Evolutionary conservation across 2,329 filamentous ascomycete species (phyloP).

Genomic region (Moelleriella libera): DNA sequence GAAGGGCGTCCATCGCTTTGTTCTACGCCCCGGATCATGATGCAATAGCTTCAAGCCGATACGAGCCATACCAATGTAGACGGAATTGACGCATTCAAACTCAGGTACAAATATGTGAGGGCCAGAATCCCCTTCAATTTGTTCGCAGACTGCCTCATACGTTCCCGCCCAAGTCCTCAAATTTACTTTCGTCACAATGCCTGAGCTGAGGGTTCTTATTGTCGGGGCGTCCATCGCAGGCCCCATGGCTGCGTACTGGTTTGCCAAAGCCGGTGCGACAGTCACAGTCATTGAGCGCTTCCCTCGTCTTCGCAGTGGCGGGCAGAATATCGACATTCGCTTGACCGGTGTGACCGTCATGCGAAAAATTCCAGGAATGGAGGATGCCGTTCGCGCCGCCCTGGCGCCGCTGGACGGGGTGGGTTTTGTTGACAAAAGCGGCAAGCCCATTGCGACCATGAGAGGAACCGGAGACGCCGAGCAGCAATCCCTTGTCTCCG

Average conservation of each 20-base stretch:
- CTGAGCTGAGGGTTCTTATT: constrained; percentile 12
- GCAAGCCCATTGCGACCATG: constrained; percentile 20
- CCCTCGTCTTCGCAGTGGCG: constrained; percentile 16
- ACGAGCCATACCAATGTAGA: background rate
- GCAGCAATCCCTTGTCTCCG: constrained; percentile 29
- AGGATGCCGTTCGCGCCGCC: constrained; percentile 16
- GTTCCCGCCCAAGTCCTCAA: background rate
- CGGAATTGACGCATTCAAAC: background rate
- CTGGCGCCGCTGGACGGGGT: constrained; percentile 24
- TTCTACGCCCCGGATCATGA: background rate
- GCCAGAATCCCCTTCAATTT: background rate
- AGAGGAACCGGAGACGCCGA: constrained; percentile 19
- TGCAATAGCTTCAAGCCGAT: background rate
- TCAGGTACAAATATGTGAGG: background rate
- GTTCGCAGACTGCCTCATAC: background rate
- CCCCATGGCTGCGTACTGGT: constrained; percentile 15
- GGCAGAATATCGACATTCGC: constrained; percentile 23
- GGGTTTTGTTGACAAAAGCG: constrained; percentile 21
- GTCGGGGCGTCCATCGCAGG: constrained; percentile 18
- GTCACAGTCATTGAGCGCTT: constrained; percentile 26
- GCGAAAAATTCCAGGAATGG: constrained; percentile 23
- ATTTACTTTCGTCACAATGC: constrained; percentile 5
- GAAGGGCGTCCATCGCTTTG: background rate
- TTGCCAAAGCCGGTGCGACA: constrained; percentile 12
- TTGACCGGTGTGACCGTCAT: constrained; percentile 21